Evolutionary conservation across 768 basidiomycete species (phyloP).

Genomic region (Suillus placidus): DNA sequence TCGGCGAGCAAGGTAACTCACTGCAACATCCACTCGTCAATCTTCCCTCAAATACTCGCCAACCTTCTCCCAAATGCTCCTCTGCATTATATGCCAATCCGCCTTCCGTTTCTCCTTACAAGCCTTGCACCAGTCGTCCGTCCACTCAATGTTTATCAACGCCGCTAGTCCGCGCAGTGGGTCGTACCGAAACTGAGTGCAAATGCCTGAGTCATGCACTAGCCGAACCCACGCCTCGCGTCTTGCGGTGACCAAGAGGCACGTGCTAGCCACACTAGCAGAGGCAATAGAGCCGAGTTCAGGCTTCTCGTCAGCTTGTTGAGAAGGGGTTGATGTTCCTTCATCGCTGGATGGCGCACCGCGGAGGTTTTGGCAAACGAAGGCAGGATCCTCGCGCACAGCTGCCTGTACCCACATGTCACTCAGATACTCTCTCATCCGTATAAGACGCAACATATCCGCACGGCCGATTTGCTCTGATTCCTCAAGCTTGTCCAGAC

Average conservation of each 20-base stretch:
- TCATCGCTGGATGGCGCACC: neutral
- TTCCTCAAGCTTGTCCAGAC: neutral
- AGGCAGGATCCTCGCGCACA: neutral
- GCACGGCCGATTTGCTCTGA: neutral
- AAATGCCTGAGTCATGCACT: slow-evolving; percentile 25
- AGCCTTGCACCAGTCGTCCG: slow-evolving; percentile 33
- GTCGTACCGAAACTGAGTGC: slow-evolving; percentile 34
- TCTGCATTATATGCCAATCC: neutral
- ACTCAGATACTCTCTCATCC: slow-evolving; percentile 3
- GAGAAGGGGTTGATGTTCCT: neutral
- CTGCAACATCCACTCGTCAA: neutral
- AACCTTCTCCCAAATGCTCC: neutral
- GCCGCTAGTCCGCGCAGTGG: slow-evolving; percentile 39
- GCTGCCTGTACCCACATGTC: slow-evolving; percentile 5
- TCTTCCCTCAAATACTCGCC: neutral
- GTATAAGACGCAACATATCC: neutral
- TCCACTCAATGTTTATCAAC: slow-evolving; percentile 30
- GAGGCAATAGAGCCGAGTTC: slow-evolving; percentile 18
- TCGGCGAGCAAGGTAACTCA: neutral
- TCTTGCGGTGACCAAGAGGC: neutral
- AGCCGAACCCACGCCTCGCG: slow-evolving; percentile 14
- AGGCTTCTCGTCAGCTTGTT: neutral
- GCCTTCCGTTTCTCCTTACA: slow-evolving; percentile 32
- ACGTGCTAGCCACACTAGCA: slow-evolving; percentile 7
- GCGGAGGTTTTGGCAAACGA: neutral